These are phyloP conservation scores for Spathaspora girioi DNA, from an alignment of 805 yeast genomes.

Conservation along the genomic window DNA sequence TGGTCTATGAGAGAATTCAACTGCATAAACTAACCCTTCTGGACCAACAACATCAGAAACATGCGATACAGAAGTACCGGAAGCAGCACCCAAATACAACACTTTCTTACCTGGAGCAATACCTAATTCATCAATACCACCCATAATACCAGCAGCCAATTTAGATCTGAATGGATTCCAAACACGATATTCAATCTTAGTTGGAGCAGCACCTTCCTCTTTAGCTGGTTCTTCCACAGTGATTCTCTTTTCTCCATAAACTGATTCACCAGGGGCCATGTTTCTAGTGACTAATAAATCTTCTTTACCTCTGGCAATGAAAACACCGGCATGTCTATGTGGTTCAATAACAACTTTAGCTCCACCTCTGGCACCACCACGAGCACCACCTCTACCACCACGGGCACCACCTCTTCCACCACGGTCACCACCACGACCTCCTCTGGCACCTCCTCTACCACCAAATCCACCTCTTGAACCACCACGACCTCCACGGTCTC, in stretches of 20 bases:
- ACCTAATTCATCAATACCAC: conserved; percentile 97
- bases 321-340: conserved; percentile 98
- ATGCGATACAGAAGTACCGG: conserved; percentile 98
- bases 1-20: conserved; percentile 99
- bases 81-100: conserved; percentile 96
- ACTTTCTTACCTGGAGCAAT: conserved; percentile 98
- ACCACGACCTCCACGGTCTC: conserved; percentile 49
- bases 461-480: conserved; percentile 53
- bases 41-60: conserved; percentile 99
- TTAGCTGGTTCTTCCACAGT: conserved; percentile 88
- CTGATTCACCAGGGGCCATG: conserved; percentile 97
- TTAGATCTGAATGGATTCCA: conserved; percentile 99
- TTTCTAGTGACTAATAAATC: conserved; percentile 96
- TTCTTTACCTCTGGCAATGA: conserved; percentile 99
- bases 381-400: conserved; percentile 63
- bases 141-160: conserved; percentile 99
- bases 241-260: conserved; percentile 97
- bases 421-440: conserved; percentile 20
- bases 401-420: conserved; percentile 53
- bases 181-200: conserved; percentile 97
- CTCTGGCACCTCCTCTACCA: conserved; percentile 44
- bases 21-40: conserved; percentile 98
- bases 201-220: conserved; percentile 84
- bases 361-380: conserved; percentile 85
- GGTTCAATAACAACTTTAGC: conserved; percentile 98